Percentiles rank a stretch among this genome's conserved stretches.
These are phyloP conservation scores for Lasiosphaeriaceae sp. DNA, from an alignment of 495 filamentous ascomycete species.

Conservation along the genomic window DNA sequence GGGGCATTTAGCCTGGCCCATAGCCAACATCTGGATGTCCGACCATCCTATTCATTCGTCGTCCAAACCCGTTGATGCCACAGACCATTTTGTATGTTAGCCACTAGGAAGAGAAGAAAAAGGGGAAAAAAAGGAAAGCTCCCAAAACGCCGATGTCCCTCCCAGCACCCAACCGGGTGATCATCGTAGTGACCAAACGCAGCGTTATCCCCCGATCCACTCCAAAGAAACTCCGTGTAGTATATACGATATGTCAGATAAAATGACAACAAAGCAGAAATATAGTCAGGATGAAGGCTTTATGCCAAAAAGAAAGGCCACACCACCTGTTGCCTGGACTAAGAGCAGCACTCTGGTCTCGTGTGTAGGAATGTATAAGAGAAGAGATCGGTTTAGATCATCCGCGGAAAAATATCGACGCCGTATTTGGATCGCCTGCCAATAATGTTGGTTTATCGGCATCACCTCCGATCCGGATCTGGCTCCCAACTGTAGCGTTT, in stretches of 20 bases:
- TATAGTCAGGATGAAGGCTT: neutral
- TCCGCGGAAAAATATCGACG: too few species aligned
- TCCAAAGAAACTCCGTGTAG: neutral
- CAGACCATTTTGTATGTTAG: too few species aligned
- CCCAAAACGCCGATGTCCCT: too few species aligned
- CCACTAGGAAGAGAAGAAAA: neutral
- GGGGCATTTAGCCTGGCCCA: too few species aligned
- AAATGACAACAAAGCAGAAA: neutral
- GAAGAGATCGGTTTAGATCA: too few species aligned
- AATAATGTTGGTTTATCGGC: neutral
- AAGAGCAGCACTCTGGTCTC: too few species aligned
- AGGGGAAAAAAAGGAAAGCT: neutral
- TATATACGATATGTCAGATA: neutral
- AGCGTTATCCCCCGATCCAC: neutral
- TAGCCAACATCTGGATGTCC: too few species aligned
- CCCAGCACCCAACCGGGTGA: neutral
- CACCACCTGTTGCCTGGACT: too few species aligned
- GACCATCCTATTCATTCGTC: too few species aligned
- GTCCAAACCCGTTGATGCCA: too few species aligned
- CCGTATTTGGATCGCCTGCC: neutral
- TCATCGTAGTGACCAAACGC: neutral
- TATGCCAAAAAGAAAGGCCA: too few species aligned
- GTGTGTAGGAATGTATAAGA: too few species aligned
- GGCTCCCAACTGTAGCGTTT: slow-evolving; percentile 53
- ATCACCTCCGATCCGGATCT: slow-evolving; percentile 16